Percentiles rank a stretch among this genome's conserved stretches.
Conservation (phyloP, 352 stramenopile genomes). For the Thalassiosira mediterranea region DNA sequence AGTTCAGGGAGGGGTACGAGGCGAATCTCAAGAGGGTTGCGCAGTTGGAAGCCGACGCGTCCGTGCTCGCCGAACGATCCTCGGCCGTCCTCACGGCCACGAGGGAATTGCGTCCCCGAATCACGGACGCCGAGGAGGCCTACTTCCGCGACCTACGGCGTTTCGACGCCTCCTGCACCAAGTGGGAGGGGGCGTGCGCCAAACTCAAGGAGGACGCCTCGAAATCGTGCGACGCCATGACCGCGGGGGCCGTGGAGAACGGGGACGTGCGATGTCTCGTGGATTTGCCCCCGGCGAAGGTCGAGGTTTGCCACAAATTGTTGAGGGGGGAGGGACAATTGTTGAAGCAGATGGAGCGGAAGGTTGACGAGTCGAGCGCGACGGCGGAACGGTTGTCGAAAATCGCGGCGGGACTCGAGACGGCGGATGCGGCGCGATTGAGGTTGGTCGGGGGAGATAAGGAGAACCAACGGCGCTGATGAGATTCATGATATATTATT, state of each 20-base stretch:
- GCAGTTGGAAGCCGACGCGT: slow-evolving; percentile 47
- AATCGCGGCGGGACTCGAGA: slow-evolving; percentile 21
- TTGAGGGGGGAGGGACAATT: slow-evolving; percentile 36
- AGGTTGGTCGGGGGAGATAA: slow-evolving; percentile 24
- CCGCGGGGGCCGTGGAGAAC: slow-evolving; percentile 39
- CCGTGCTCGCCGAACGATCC: slow-evolving; percentile 57
- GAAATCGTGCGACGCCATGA: slow-evolving; percentile 38
- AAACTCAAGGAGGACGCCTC: slow-evolving; percentile 36
- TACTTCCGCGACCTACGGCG: slow-evolving; percentile 72
- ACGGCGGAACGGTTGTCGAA: slow-evolving; percentile 28
- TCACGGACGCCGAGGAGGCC: slow-evolving; percentile 72
- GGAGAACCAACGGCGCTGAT: slow-evolving; percentile 30
- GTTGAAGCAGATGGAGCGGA: slow-evolving; percentile 46
- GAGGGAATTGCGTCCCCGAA: slow-evolving; percentile 64
- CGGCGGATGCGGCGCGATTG: slow-evolving; percentile 21
- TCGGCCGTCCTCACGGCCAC: slow-evolving; percentile 59
- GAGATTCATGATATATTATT: neutral
- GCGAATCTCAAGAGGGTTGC: slow-evolving; percentile 49
- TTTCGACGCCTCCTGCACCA: slow-evolving; percentile 51
- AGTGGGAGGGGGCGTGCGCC: slow-evolving; percentile 59
- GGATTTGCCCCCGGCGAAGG: slow-evolving; percentile 33
- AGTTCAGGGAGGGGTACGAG: slow-evolving; percentile 51
- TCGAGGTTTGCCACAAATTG: slow-evolving; percentile 38
- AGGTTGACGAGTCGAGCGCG: slow-evolving; percentile 25
- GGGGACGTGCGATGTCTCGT: slow-evolving; percentile 44